Percentiles rank a stretch among this genome's conserved stretches.
phyloP scores from a whole-genome alignment of 768 basidiomycete species.

The Termitomyces eurrhizus region DNA sequence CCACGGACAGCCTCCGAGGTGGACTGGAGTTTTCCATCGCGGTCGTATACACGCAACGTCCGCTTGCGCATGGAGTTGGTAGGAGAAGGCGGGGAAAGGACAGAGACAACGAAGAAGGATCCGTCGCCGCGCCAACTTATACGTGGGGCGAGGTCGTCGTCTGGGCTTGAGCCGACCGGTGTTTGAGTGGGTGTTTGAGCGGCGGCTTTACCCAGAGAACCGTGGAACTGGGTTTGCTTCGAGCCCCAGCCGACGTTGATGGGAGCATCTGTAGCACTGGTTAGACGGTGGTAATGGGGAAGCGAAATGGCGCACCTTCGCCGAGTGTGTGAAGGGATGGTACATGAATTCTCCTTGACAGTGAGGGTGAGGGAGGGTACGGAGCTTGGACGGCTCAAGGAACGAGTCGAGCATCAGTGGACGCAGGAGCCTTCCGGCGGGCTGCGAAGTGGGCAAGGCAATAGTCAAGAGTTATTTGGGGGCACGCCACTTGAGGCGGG shows the following conservation, averaged over 20 bases:
- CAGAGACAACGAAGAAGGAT: constrained; percentile 81
- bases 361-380: too few species aligned
- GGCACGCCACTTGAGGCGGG: too few species aligned
- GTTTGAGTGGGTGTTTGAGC: constrained; percentile 49
- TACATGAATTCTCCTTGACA: too few species aligned
- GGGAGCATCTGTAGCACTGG: constrained; percentile 57
- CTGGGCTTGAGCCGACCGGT: constrained; percentile 51
- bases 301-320: too few species aligned
- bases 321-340: background rate
- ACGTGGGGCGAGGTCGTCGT: constrained; percentile 67
- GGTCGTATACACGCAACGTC: constrained; percentile 69
- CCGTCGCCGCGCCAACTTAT: constrained; percentile 96
- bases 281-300: background rate
- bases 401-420: too few species aligned
- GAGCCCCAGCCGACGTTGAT: constrained; percentile 99
- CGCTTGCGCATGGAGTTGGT: constrained; percentile 38
- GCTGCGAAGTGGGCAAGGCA: too few species aligned
- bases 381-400: too few species aligned
- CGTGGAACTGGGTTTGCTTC: constrained; percentile 96
- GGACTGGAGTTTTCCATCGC: constrained; percentile 69
- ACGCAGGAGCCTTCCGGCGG: too few species aligned
- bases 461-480: too few species aligned
- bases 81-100: constrained; percentile 45
- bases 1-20: constrained; percentile 84
- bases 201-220: constrained; percentile 85